These are phyloP conservation scores for Grifola frondosa DNA, from an alignment of 1,284 basidiomycete genomes.

Conservation along the genomic window DNA sequence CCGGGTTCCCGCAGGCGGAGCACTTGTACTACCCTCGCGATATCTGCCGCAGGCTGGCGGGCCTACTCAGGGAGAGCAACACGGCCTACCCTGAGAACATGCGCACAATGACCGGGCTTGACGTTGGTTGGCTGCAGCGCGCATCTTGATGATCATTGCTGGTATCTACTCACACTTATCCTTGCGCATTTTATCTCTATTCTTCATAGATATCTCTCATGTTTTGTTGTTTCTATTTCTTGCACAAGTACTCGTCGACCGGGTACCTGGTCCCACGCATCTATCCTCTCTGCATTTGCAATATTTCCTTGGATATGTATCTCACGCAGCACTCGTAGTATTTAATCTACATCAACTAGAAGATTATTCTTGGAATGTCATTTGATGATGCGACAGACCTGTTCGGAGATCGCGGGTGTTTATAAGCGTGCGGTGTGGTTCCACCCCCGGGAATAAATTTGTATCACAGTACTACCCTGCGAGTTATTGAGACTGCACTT, in stretches of 20 bases:
- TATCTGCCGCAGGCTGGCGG: conserved; percentile 66
- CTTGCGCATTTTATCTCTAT: background rate
- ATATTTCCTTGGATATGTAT: too few relatives aligned
- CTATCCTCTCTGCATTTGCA: too few relatives aligned
- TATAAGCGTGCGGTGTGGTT: too few relatives aligned
- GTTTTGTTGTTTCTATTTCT: background rate
- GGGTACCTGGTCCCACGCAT: background rate
- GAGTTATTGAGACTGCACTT: too few relatives aligned
- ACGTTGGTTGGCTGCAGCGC: conserved; percentile 73
- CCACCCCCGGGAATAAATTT: too few relatives aligned
- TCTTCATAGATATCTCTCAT: conserved; percentile 6
- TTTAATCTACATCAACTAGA: too few relatives aligned
- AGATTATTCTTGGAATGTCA: too few relatives aligned
- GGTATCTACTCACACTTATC: background rate
- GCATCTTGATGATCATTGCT: conserved; percentile 16
- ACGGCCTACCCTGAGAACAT: conserved; percentile 69
- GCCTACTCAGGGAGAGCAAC: conserved; percentile 71
- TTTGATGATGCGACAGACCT: too few relatives aligned
- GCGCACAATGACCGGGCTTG: conserved; percentile 73
- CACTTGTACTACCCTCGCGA: conserved; percentile 74
- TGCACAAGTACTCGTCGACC: background rate
- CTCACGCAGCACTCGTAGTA: too few relatives aligned
- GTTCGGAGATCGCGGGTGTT: too few relatives aligned
- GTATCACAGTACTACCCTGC: too few relatives aligned
- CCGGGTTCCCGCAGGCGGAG: conserved; percentile 83